Percentiles rank a stretch among this genome's conserved stretches.
phyloP scores from a whole-genome alignment of 2,329 filamentous ascomycete genomes.

The Pseudocercospora crystallina region DNA sequence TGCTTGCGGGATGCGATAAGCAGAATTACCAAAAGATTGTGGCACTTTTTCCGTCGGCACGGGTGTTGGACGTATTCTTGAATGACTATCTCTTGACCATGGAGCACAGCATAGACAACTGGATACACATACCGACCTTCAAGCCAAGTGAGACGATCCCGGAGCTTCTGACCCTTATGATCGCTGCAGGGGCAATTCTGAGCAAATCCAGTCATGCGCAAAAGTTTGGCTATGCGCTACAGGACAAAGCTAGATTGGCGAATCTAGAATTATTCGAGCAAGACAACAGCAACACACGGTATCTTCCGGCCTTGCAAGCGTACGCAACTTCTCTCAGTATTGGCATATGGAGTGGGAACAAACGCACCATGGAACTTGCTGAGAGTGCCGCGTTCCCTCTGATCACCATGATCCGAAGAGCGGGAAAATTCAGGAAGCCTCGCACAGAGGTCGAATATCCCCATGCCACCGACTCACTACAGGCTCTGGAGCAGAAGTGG shows the following conservation, averaged over 20 bases:
- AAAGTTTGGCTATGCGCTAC: conserved; percentile 21
- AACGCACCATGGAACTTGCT: conserved; percentile 22
- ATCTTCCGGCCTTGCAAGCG: conserved; percentile 19
- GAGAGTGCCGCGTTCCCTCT: conserved; percentile 16
- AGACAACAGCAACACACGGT: conserved; percentile 20
- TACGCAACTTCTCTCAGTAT: conserved; percentile 20
- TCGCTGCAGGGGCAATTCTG: conserved; percentile 20
- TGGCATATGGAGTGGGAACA: conserved; percentile 24
- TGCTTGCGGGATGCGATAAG: conserved; percentile 20
- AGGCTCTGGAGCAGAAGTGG: conserved; percentile 19
- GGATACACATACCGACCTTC: conserved; percentile 23
- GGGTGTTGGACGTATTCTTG: conserved; percentile 21
- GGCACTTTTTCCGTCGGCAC: conserved; percentile 15
- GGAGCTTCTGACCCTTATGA: conserved; percentile 20
- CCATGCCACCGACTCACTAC: conserved; percentile 10
- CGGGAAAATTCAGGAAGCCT: conserved; percentile 19
- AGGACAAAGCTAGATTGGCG: conserved; percentile 20
- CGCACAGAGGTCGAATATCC: conserved; percentile 9
- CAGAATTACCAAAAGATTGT: conserved; percentile 23
- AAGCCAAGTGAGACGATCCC: conserved; percentile 14
- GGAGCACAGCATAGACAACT: conserved; percentile 25
- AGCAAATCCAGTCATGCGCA: conserved; percentile 22
- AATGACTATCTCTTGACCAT: conserved; percentile 21
- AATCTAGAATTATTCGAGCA: conserved; percentile 18
- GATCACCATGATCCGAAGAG: conserved; percentile 22